These are phyloP conservation scores for Penicillium fimorum DNA, from an alignment of 495 filamentous ascomycete genomes.

Conservation along the genomic window DNA sequence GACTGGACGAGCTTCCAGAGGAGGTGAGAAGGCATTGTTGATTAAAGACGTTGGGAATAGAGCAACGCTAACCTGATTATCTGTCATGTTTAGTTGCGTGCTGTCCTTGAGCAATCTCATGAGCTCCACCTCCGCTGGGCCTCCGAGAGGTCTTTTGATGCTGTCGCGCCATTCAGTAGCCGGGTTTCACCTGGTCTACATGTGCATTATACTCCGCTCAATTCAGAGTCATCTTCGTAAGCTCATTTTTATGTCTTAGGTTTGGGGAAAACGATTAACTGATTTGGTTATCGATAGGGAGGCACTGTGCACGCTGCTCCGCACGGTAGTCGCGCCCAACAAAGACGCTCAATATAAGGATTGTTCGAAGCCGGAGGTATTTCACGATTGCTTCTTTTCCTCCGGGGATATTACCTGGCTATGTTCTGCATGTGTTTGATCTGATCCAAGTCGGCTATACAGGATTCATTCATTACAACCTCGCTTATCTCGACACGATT, in stretches of 20 bases:
- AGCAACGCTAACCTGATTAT: background rate
- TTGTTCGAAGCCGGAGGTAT: constrained; percentile 52
- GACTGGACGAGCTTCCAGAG: constrained; percentile 66
- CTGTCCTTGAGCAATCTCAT: constrained; percentile 62
- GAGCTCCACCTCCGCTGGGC: constrained; percentile 83
- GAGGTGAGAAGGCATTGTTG: constrained; percentile 47
- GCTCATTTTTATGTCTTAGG: constrained; percentile 10
- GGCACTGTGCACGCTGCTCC: constrained; percentile 60
- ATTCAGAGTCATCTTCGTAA: constrained; percentile 41
- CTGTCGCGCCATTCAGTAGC: constrained; percentile 67
- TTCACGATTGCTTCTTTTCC: constrained; percentile 4
- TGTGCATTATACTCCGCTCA: constrained; percentile 68
- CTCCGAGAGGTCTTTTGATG: constrained; percentile 52
- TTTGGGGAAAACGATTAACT: constrained; percentile 6
- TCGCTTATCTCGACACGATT: constrained; percentile 63
- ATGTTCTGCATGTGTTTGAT: background rate
- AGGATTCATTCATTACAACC: constrained; percentile 68
- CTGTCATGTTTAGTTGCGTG: constrained; percentile 47
- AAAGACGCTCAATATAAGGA: constrained; percentile 35
- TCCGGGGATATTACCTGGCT: background rate
- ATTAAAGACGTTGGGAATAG: background rate
- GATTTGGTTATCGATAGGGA: constrained; percentile 38
- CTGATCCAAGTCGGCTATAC: background rate
- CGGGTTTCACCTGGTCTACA: constrained; percentile 79
- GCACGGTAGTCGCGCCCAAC: constrained; percentile 54